A percentile compares a stretch with the other conserved stretches of the same genome.
Conservation (phyloP, 2,329 filamentous ascomycete genomes). For the Alternaria viburni region DNA sequence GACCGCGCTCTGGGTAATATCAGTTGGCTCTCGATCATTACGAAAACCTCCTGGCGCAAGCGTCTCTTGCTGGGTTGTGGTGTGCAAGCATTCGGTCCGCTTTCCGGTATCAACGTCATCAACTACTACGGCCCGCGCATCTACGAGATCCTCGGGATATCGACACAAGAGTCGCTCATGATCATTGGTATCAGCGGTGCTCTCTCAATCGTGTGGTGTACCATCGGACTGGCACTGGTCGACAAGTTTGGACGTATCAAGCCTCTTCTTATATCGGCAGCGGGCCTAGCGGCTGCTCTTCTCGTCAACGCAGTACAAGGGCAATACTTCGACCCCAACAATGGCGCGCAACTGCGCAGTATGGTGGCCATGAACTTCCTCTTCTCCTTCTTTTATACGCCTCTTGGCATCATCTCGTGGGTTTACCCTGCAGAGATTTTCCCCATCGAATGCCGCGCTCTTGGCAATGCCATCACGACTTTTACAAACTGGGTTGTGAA, state of each 20-base stretch:
- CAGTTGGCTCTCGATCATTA: slow-evolving; percentile 53
- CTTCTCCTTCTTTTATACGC: slow-evolving; percentile 55
- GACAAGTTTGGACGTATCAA: slow-evolving; percentile 58
- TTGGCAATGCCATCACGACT: slow-evolving; percentile 53
- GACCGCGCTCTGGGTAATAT: slow-evolving; percentile 40
- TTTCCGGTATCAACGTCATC: slow-evolving; percentile 57
- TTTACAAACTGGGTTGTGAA: slow-evolving; percentile 56
- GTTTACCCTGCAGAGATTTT: slow-evolving; percentile 57
- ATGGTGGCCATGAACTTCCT: slow-evolving; percentile 58
- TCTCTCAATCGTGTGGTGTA: slow-evolving; percentile 57
- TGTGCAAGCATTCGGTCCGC: slow-evolving; percentile 57
- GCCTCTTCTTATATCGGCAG: slow-evolving; percentile 53
- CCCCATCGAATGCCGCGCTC: slow-evolving; percentile 52
- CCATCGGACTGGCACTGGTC: slow-evolving; percentile 51
- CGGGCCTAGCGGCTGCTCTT: slow-evolving; percentile 48
- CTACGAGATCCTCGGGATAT: slow-evolving; percentile 54
- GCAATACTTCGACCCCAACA: slow-evolving; percentile 45
- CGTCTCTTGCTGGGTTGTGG: slow-evolving; percentile 56
- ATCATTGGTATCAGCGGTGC: slow-evolving; percentile 60
- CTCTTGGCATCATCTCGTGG: slow-evolving; percentile 56
- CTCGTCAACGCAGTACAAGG: slow-evolving; percentile 50
- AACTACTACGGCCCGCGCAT: slow-evolving; percentile 47
- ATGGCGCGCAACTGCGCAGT: slow-evolving; percentile 49
- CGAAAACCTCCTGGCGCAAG: slow-evolving; percentile 53
- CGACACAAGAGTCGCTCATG: slow-evolving; percentile 55